Evolutionary conservation across 495 filamentous ascomycete species (phyloP), one percentile per base, ranked within the genome.

Genomic region (Penicillium crystallinum): DNA sequence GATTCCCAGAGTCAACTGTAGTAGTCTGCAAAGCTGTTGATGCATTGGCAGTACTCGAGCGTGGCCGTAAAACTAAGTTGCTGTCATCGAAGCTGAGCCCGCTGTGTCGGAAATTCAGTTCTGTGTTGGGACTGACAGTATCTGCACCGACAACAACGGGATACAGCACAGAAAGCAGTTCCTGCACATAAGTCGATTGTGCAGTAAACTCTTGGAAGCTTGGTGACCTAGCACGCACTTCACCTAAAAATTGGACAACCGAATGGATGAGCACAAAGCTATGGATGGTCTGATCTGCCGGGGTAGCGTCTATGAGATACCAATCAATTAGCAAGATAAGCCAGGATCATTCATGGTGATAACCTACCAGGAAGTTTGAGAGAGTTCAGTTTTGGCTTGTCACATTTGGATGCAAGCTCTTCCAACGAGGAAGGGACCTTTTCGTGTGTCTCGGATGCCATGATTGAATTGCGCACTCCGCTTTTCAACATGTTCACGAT

Each of bases 401-500:
- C 38, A 15, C 47, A 31, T 18, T 50, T 56, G 14, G 23, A 19
- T 14, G 49, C 31, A 7, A 22, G 45, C 19, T 62, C 54, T 36
- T 61, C 46, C 21, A 56, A 10, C 31, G 48, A 39, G 15, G 14
- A 11, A 11, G n/a, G 30, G 12, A n/a, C 18, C 2, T 29, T 12
- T 14, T 50, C 50, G 4, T 19, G 33, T 6, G 14, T 15, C 1
- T 56, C 53, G 17, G 43, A 42, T 4, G 58, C 35, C 25, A 63
- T 47, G 6, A 61, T 57, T 14, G 53, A 75, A 46, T 83, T 77
- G 43, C 83, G 83, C 21, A 95, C 61, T 2, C 89, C 92, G 51
- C 83, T 81, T 56, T 89, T 86, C n/a, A 97, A 69, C 91, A 98
- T 95, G 4, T 83, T 79, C n/a, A 80, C 80, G 25, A 98, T 87